Conservation (phyloP, 805 yeast species). For the Saccharomycopsis microspora region DNA sequence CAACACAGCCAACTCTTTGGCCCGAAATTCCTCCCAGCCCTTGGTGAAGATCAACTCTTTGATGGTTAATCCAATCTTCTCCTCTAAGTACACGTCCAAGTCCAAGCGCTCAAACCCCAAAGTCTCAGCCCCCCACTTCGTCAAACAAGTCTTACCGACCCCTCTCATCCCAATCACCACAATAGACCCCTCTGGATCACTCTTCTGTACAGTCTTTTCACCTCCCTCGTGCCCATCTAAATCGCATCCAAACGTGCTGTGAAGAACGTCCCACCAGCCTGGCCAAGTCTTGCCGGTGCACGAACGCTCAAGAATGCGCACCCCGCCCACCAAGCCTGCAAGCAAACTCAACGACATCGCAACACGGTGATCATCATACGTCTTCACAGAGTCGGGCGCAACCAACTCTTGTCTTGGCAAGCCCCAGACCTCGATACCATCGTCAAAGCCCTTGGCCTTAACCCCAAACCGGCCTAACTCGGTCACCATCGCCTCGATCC, state of each 20-base stretch:
- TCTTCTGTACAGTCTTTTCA: conserved; percentile 7
- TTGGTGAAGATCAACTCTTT: conserved; percentile 46
- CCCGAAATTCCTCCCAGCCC: conserved; percentile 88
- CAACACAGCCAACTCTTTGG: conserved; percentile 47
- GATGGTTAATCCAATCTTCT: conserved; percentile 37
- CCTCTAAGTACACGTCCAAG: conserved; percentile 63
- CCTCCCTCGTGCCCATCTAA: conserved; percentile 58
- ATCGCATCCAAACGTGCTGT: conserved; percentile 48
- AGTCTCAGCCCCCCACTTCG: conserved; percentile 63
- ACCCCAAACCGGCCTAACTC: conserved; percentile 90
- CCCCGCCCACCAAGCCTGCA: conserved; percentile 63
- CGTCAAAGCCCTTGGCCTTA: conserved; percentile 70
- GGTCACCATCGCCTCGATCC: conserved; percentile 89
- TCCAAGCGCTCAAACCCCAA: conserved; percentile 64
- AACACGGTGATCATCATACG: conserved; percentile 95
- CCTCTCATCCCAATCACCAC: conserved; percentile 96
- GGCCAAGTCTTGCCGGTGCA: conserved; percentile 99
- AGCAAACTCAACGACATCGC: conserved; percentile 94
- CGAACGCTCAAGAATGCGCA: conserved; percentile 70
- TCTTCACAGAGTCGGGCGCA: conserved; percentile 47
- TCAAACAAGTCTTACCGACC: conserved; percentile 85
- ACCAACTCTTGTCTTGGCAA: conserved; percentile 36
- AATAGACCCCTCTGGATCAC: conserved; percentile 31
- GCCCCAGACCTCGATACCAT: conserved; percentile 86
- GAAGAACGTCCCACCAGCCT: conserved; percentile 97